A percentile compares a stretch with the other conserved stretches of the same genome.
phyloP scores from a whole-genome alignment of 192 early-diverging fungal species.

The Chytriomyces sp. region DNA sequence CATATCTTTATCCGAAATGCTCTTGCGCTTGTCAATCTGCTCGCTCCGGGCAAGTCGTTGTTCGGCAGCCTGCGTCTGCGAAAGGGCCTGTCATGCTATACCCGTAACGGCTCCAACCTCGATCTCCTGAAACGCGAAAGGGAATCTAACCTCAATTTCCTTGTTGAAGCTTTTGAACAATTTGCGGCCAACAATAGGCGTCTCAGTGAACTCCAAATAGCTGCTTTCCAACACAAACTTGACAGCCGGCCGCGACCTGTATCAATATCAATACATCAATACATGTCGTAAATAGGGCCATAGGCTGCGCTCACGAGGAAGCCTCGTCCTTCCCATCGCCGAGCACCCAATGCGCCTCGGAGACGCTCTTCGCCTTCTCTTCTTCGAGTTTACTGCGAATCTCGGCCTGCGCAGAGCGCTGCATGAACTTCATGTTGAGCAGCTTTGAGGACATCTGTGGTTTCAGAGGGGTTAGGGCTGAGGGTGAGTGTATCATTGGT shows the following conservation, averaged over 20 bases:
- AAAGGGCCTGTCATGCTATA: background rate
- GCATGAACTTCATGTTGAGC: slow-evolving; percentile 16
- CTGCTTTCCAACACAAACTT: slow-evolving; percentile 9
- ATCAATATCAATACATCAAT: too few species aligned
- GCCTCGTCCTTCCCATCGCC: background rate
- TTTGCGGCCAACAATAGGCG: slow-evolving; percentile 13
- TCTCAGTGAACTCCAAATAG: slow-evolving; percentile 16
- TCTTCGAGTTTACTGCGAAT: slow-evolving; percentile 1
- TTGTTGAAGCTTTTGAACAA: slow-evolving; percentile 25
- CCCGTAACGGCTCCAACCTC: background rate
- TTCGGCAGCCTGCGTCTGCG: background rate
- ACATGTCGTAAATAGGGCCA: too few species aligned
- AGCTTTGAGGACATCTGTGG: background rate
- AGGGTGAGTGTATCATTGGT: too few species aligned
- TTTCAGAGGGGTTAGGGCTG: background rate
- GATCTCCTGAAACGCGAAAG: background rate
- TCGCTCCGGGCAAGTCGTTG: background rate
- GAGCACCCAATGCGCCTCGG: slow-evolving; percentile 17
- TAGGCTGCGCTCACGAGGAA: too few species aligned
- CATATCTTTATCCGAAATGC: background rate
- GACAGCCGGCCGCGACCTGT: too few species aligned
- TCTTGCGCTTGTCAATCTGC: background rate
- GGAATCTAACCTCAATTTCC: slow-evolving; percentile 5
- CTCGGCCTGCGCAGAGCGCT: slow-evolving; percentile 7
- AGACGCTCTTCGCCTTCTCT: slow-evolving; percentile 5